Base-by-base conservation (phyloP, 371 early-diverging fungal species). In the Saksenaea oblongispora region DNA sequence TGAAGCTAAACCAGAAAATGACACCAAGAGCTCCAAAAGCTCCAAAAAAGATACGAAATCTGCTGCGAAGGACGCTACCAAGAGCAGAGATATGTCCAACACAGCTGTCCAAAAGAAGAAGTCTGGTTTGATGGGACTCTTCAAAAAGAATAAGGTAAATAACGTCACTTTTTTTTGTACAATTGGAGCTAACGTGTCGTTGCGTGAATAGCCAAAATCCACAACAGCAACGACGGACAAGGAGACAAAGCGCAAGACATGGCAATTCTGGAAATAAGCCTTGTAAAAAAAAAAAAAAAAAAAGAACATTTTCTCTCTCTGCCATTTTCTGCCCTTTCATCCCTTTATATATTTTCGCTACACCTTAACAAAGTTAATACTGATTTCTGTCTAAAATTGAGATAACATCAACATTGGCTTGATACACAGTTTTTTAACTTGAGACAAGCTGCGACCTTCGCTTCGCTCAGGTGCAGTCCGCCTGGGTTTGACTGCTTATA, bases 251-350 rank as follows among this genome's bases (percentile, higher is more conserved):
- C 67, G 62, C 24, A 66, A 66, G 55, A 62, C 67, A n/a, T 66
- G 67, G 67, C 67, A 66, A 54, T 66, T 66, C 67, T 66, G 67
- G 67, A 66, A 66, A 62, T 62, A 58, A 58, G 26, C 47, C 8
- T 17, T 18, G 24, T 10, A 44, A 14, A 37, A 35, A 41, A 5
- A 58, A 41, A 34, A 58, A 39, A 37, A 37, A 39, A 58, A 59
- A 31, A 17, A 60, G 47, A 11, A 54, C 24, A 1, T 5, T 34
- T 7, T 28, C 36, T 31, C 39, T 27, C 39, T 42, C n/a, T 55
- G 27, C 44, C 15, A n/a, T 56, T 18, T 27, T 5, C 24, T 22
- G 51, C 24, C 51, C 24, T 47, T 18, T 47, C 11, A 31, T 31
- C 51, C 39, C 39, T 39, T 39, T 39, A 39, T n/a, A 39, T 39